Evolutionary conservation across 2,329 filamentous ascomycete genomes (phyloP), one percentile per base, ranked within the genome.

Genomic region (Capronia americana): DNA sequence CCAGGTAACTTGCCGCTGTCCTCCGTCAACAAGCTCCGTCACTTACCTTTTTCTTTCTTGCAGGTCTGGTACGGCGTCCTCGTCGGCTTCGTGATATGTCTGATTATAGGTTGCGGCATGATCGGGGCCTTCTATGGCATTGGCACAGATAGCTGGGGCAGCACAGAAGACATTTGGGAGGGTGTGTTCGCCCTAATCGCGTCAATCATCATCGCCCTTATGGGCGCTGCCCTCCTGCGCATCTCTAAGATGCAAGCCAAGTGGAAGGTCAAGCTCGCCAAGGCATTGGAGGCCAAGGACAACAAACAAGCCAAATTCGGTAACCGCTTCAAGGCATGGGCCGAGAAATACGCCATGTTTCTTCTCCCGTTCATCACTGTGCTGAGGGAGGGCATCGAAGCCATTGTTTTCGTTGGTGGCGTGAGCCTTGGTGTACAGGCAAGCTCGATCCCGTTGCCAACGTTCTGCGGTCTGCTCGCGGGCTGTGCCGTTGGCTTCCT

Each of bases 271-370:
- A 95, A 95, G 85, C 86, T 96, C 26, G 86, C 89, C 20, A 86
- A 86, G 73, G 87, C 90, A 2, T 79, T 95, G 32, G 87, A 91
- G 71, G 76, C 83, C 11, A 81, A 84, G 17, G 81, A 85, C 14
- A 79, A 79, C 32, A 75, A 77, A 41, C 75, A 76, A n/a, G 76
- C 75, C 12, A 77, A 77, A 11, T 73, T 77, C 2, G 77, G 77
- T 17, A 79, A 76, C 4, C 79, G 79, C 4, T 78, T 93, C 69
- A 90, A 90, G 78, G 79, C 81, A 26, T 91, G 86, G 80, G 79
- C 83, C 23, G 89, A 93, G 77, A 92, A 91, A 77, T 95, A 96
- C 75, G 87, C 89, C 74, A 92, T 96, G 90, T 95, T 96, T 76
- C 78, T 92, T 54, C 81, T 96, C 62, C 93, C 93, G 0, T 96